phyloP scores from a whole-genome alignment of 2,329 filamentous ascomycete genomes.

The Lecanoromycetidae sp. region DNA sequence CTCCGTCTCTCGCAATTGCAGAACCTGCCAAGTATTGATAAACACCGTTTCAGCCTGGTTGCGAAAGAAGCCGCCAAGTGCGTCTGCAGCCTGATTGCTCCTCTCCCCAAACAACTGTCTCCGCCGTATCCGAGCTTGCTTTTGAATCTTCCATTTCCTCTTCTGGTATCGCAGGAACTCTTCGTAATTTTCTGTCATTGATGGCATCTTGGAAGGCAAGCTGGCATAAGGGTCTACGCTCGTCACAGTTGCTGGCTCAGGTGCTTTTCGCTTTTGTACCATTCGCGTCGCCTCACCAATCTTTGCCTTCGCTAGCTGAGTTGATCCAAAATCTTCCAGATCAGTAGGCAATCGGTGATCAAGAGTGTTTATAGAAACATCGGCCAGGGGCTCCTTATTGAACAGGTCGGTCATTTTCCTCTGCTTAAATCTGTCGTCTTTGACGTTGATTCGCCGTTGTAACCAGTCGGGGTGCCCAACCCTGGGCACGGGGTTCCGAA shows the following conservation, averaged over 20 bases:
- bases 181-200: conserved; percentile 71
- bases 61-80: conserved; percentile 63
- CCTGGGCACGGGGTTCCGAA: conserved; percentile 85
- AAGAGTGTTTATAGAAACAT: conserved; percentile 54
- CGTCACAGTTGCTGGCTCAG: conserved; percentile 49
- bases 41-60: conserved; percentile 86
- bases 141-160: conserved; percentile 97
- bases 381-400: conserved; percentile 50
- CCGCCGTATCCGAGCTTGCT: conserved; percentile 70
- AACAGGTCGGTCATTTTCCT: conserved; percentile 97
- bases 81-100: conserved; percentile 47
- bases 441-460: conserved; percentile 80
- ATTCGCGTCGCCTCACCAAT: conserved; percentile 45
- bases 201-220: conserved; percentile 73
- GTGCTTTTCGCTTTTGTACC: conserved; percentile 60
- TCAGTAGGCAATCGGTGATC: conserved; percentile 50
- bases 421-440: conserved; percentile 96
- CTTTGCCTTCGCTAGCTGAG: conserved; percentile 51
- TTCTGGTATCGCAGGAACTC: conserved; percentile 92
- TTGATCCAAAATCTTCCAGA: conserved; percentile 69
- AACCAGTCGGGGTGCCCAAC: conserved; percentile 96
- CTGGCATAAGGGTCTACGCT: conserved; percentile 67
- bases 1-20: conserved; percentile 74
- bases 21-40: conserved; percentile 85
- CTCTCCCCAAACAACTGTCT: conserved; percentile 89